These are phyloP conservation scores for Aspergillus carlsbadensis DNA, from an alignment of 495 filamentous ascomycete species.

Conservation along the genomic window DNA sequence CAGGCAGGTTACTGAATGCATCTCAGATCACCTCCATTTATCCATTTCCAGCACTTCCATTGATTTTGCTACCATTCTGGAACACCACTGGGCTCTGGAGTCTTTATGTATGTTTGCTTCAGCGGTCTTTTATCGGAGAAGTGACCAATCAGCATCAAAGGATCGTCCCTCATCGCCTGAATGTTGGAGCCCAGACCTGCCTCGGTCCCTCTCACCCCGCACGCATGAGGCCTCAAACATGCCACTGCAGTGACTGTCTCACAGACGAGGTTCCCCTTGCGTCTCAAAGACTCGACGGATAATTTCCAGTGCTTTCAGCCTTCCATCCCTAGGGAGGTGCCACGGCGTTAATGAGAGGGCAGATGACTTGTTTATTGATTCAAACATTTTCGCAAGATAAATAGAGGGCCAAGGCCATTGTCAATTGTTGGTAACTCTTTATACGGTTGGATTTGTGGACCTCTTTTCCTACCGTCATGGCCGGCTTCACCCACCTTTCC, in stretches of 20 bases:
- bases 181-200: not conserved
- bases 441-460: constrained; percentile 5
- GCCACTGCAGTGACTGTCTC: not conserved
- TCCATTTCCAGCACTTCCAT: too few species aligned
- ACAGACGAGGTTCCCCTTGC: not conserved
- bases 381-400: constrained; percentile 3
- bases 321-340: not conserved
- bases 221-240: not conserved
- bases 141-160: constrained; percentile 27
- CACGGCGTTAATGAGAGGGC: constrained; percentile 6
- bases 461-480: constrained; percentile 22
- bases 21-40: too few species aligned
- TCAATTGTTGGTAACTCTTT: not conserved
- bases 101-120: not conserved
- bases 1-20: too few species aligned
- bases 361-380: not conserved
- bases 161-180: constrained; percentile 8
- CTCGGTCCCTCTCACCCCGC: constrained; percentile 3
- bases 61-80: too few species aligned
- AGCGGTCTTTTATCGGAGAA: constrained; percentile 36
- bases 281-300: not conserved
- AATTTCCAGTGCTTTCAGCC: not conserved
- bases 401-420: not conserved
- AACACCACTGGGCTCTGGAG: not conserved
- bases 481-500: constrained; percentile 27